A percentile compares a stretch with the other conserved stretches of the same genome.
Evolutionary conservation across 78 protist species (phyloP).

Genomic region (Dictyostelium firmibasis): DNA sequence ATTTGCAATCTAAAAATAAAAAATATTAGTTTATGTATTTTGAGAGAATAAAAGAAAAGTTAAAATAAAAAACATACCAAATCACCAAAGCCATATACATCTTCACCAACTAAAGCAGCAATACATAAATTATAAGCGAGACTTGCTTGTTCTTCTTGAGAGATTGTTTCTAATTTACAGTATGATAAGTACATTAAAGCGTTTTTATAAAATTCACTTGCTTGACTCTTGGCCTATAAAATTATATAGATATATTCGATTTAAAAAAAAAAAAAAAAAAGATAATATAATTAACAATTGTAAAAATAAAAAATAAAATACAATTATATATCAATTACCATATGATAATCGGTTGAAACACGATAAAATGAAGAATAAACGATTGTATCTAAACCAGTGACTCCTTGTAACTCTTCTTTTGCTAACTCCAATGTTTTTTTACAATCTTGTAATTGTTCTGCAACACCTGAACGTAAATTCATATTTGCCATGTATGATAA

Average conservation of each 20-base stretch:
- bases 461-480: background rate
- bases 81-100: slow-evolving; percentile 90
- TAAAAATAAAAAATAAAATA: background rate
- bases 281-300: no score
- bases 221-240: slow-evolving; percentile 29
- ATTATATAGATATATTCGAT: background rate
- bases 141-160: slow-evolving; percentile 20
- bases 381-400: slow-evolving; percentile 48
- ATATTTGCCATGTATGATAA: slow-evolving; percentile 33
- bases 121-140: slow-evolving; percentile 88
- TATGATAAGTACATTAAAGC: slow-evolving; percentile 84
- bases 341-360: slow-evolving; percentile 29
- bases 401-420: slow-evolving; percentile 50
- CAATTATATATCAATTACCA: slow-evolving; percentile 50
- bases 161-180: slow-evolving; percentile 80
- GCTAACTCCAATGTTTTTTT: slow-evolving; percentile 50
- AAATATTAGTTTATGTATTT: background rate
- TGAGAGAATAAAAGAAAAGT: background rate
- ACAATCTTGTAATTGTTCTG: slow-evolving; percentile 15
- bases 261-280: background rate
- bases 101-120: slow-evolving; percentile 88
- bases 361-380: slow-evolving; percentile 53
- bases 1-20: slow-evolving; percentile 40
- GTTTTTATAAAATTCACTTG: slow-evolving; percentile 76
- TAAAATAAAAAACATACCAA: slow-evolving; percentile 45